These are phyloP conservation scores for Trapa bicornis DNA, from an alignment of 345 rosid genomes.

Conservation along the genomic window DNA sequence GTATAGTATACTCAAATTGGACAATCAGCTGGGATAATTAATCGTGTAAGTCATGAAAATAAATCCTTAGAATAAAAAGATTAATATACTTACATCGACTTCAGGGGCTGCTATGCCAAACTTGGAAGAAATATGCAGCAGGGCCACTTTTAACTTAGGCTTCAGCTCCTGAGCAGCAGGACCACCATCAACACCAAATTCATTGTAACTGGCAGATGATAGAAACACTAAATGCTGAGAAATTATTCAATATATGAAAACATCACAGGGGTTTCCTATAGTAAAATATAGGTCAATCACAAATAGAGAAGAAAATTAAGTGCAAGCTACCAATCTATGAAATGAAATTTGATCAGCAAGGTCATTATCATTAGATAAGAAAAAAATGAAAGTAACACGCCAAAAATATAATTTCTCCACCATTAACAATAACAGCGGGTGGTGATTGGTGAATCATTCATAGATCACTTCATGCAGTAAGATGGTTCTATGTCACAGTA, in stretches of 20 bases:
- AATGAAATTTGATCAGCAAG: background rate
- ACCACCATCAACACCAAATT: slow-evolving; percentile 75
- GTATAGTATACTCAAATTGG: slow-evolving; percentile 11
- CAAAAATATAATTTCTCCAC: background rate
- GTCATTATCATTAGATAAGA: background rate
- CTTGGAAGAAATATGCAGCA: slow-evolving; percentile 40
- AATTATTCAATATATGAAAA: background rate
- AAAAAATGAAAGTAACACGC: background rate
- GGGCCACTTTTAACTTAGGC: slow-evolving; percentile 47
- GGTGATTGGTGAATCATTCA: background rate
- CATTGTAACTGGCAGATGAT: slow-evolving; percentile 38
- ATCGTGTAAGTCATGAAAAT: background rate
- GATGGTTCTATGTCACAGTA: too few species aligned
- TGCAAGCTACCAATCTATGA: background rate
- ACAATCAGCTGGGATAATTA: background rate
- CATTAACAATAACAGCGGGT: background rate
- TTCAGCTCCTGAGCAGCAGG: slow-evolving; percentile 68
- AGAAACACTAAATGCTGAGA: slow-evolving; percentile 2
- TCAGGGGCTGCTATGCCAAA: slow-evolving; percentile 39
- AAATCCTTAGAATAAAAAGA: background rate
- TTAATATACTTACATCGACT: slow-evolving; percentile 40
- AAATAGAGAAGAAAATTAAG: background rate
- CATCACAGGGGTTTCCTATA: too few species aligned
- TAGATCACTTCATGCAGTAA: too few species aligned
- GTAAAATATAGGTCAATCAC: too few species aligned